These are phyloP conservation scores for Ceratobasidium sp. DNA, from an alignment of 1,284 basidiomycete genomes.

Conservation along the genomic window DNA sequence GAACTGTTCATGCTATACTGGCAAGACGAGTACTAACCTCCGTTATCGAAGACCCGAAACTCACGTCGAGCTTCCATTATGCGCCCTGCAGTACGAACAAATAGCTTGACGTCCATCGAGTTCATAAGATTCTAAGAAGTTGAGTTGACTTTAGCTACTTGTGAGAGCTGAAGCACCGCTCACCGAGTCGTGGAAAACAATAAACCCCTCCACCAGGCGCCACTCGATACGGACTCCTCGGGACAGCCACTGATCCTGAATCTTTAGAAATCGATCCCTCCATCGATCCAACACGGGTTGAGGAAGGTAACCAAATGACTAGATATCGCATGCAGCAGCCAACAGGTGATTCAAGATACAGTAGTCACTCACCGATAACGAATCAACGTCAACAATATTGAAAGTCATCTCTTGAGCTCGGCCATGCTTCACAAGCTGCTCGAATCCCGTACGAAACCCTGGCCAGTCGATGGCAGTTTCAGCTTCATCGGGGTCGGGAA, in stretches of 20 bases:
- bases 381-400: not conserved
- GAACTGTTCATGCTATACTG: too few species aligned
- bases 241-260: not conserved
- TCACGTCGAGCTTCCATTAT: not conserved
- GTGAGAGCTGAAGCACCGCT: not conserved
- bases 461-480: slow-evolving; percentile 13
- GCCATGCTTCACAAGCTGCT: not conserved
- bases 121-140: not conserved
- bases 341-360: not conserved
- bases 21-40: not conserved
- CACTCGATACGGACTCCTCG: not conserved
- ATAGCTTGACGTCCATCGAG: not conserved
- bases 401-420: not conserved
- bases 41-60: not conserved
- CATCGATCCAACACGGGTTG: not conserved
- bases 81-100: not conserved
- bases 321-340: not conserved
- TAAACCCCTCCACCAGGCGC: slow-evolving; percentile 14
- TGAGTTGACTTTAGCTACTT: not conserved
- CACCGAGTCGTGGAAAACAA: slow-evolving; percentile 16
- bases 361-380: not conserved
- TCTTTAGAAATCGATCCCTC: not conserved
- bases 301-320: not conserved
- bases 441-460: not conserved
- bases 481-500: slow-evolving; percentile 3